Evolutionary conservation across 2,329 filamentous ascomycete species (phyloP).

Genomic region (Aspergillus novofumigatus): DNA sequence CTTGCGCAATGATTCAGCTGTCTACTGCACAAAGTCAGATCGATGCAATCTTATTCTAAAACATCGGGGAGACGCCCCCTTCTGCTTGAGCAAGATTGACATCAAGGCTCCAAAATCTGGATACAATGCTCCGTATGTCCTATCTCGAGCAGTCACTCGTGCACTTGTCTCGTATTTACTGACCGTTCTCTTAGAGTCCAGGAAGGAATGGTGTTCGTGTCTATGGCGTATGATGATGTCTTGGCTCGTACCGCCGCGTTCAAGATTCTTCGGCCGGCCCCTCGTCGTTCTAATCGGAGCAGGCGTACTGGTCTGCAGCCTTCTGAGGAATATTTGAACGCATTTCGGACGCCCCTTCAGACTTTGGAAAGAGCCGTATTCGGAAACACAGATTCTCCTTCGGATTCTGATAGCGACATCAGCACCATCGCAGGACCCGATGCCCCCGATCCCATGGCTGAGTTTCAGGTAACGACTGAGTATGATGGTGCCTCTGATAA

Average conservation of each 20-base stretch:
- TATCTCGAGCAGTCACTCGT: neutral
- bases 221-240: conserved; percentile 77
- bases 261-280: conserved; percentile 61
- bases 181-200: conserved; percentile 59
- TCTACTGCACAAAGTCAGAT: conserved; percentile 87
- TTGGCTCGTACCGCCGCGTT: conserved; percentile 69
- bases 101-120: conserved; percentile 79
- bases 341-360: conserved; percentile 33
- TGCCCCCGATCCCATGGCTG: conserved; percentile 19
- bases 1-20: conserved; percentile 72
- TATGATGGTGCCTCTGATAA: conserved; percentile 35
- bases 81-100: conserved; percentile 77
- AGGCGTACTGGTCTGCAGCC: conserved; percentile 29
- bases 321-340: conserved; percentile 39
- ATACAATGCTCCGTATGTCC: conserved; percentile 79
- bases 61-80: conserved; percentile 75
- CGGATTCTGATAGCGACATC: conserved; percentile 22
- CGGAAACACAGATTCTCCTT: conserved; percentile 18
- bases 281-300: conserved; percentile 24
- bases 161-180: conserved; percentile 20
- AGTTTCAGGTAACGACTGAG: conserved; percentile 34
- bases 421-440: conserved; percentile 8
- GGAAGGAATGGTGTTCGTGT: conserved; percentile 87
- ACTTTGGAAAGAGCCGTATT: conserved; percentile 28
- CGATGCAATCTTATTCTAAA: conserved; percentile 81